Evolutionary conservation across 2,329 filamentous ascomycete species (phyloP).

Genomic region (Neopestalotiopsis clavispora): DNA sequence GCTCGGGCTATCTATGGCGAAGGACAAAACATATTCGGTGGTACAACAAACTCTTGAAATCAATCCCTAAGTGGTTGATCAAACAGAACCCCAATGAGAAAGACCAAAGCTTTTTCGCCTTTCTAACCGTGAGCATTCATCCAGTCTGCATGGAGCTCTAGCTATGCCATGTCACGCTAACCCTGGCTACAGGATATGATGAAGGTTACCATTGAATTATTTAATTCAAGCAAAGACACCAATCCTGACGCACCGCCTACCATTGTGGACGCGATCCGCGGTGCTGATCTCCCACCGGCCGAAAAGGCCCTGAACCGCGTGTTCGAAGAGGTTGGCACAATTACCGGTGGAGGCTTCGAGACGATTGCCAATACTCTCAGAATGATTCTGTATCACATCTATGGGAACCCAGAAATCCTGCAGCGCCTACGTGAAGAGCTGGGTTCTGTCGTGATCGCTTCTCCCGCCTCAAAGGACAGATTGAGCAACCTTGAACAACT

Average conservation of each 20-base stretch:
- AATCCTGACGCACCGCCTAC: not conserved
- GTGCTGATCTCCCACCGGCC: not conserved
- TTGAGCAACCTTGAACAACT: not conserved
- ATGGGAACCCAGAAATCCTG: not conserved
- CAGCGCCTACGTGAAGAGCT: not conserved
- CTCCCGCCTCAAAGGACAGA: not conserved
- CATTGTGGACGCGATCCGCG: not conserved
- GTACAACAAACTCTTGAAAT: not conserved
- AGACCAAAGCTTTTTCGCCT: not conserved
- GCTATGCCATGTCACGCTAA: not conserved
- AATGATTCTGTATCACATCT: not conserved
- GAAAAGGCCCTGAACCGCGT: constrained; percentile 7
- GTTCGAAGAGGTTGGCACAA: not conserved
- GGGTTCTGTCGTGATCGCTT: not conserved
- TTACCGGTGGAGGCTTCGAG: constrained; percentile 6
- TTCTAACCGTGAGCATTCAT: not conserved
- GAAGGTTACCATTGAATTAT: not conserved
- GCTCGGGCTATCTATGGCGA: not conserved
- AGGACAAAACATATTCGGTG: not conserved
- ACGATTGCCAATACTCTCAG: not conserved
- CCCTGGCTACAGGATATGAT: not conserved
- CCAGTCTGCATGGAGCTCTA: not conserved
- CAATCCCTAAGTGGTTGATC: not conserved
- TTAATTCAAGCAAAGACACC: not conserved
- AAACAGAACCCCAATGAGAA: not conserved